Percentiles rank a stretch among this genome's conserved stretches.
These are phyloP conservation scores for Fomitopsis palustris DNA, from an alignment of 1,284 basidiomycete species.

Conservation along the genomic window DNA sequence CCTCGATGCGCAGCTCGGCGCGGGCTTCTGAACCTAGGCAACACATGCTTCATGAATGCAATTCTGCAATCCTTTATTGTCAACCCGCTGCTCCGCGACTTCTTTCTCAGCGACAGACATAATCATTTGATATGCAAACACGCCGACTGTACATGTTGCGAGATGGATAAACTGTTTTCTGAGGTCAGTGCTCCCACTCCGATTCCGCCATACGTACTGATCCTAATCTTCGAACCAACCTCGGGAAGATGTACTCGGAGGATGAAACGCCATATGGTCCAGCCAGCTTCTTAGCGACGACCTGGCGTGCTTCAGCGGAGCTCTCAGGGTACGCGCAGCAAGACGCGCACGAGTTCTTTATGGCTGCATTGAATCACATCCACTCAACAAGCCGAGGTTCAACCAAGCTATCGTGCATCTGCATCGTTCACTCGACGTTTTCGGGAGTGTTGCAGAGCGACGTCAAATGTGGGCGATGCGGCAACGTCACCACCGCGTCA, in stretches of 20 bases:
- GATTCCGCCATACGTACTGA: not conserved
- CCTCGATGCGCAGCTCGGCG: conserved; percentile 56
- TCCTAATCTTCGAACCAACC: conserved; percentile 1
- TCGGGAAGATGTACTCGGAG: conserved; percentile 64
- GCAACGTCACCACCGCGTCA: conserved; percentile 72
- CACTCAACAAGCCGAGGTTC: conserved; percentile 74
- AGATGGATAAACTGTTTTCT: conserved; percentile 89
- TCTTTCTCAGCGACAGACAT: conserved; percentile 88
- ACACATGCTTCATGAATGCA: conserved; percentile 94
- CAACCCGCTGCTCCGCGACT: conserved; percentile 89
- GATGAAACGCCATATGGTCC: conserved; percentile 78
- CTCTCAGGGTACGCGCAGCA: conserved; percentile 92
- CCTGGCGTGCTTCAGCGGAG: conserved; percentile 84
- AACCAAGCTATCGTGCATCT: conserved; percentile 78
- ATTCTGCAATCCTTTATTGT: conserved; percentile 91
- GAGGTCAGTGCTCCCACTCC: conserved; percentile 49
- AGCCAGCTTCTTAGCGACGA: conserved; percentile 78
- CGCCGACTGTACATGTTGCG: conserved; percentile 87
- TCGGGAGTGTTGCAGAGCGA: conserved; percentile 86
- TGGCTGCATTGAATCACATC: conserved; percentile 79
- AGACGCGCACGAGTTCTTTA: conserved; percentile 91
- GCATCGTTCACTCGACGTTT: conserved; percentile 91
- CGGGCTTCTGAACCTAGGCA: conserved; percentile 88
- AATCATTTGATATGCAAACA: conserved; percentile 65
- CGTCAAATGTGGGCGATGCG: conserved; percentile 81